Conservation (phyloP, 73 alveolate species). For the Blepharisma stoltei region DNA sequence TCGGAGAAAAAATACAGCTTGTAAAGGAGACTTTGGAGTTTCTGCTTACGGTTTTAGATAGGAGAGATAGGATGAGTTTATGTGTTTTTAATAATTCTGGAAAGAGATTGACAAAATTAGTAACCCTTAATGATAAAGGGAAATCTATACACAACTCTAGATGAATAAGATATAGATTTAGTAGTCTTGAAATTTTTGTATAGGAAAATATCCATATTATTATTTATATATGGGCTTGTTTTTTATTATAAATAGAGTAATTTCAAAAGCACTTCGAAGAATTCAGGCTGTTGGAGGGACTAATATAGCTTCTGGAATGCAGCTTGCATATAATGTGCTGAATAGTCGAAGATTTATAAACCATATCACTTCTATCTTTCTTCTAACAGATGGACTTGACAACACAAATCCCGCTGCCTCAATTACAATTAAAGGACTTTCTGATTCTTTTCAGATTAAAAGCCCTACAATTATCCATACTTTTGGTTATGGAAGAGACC, state of each 20-base stretch:
- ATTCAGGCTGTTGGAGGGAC: slow-evolving; percentile 72
- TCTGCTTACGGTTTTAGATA: slow-evolving; percentile 44
- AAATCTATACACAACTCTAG: too few species aligned
- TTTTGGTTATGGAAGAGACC: slow-evolving; percentile 31
- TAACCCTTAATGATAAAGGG: slow-evolving; percentile 36
- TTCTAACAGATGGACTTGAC: slow-evolving; percentile 80
- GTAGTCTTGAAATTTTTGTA: too few species aligned
- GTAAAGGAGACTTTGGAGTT: slow-evolving; percentile 53
- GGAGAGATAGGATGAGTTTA: slow-evolving; percentile 56
- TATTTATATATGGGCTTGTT: too few species aligned
- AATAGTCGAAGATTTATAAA: slow-evolving; percentile 40
- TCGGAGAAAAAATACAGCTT: slow-evolving; percentile 48
- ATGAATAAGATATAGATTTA: too few species aligned
- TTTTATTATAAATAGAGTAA: too few species aligned
- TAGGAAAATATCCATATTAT: too few species aligned
- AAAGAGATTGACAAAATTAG: slow-evolving; percentile 40
- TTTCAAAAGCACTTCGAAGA: slow-evolving; percentile 25
- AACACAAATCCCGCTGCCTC: background rate
- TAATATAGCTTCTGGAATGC: slow-evolving; percentile 51
- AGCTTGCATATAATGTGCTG: slow-evolving; percentile 55
- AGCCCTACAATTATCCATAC: slow-evolving; percentile 12
- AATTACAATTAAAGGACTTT: slow-evolving; percentile 31
- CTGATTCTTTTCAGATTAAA: slow-evolving; percentile 18
- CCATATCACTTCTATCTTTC: slow-evolving; percentile 50
- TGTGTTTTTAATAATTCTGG: slow-evolving; percentile 51